Conservation (phyloP, 2,329 filamentous ascomycete species). For the Sclerotinia subarctica region DNA sequence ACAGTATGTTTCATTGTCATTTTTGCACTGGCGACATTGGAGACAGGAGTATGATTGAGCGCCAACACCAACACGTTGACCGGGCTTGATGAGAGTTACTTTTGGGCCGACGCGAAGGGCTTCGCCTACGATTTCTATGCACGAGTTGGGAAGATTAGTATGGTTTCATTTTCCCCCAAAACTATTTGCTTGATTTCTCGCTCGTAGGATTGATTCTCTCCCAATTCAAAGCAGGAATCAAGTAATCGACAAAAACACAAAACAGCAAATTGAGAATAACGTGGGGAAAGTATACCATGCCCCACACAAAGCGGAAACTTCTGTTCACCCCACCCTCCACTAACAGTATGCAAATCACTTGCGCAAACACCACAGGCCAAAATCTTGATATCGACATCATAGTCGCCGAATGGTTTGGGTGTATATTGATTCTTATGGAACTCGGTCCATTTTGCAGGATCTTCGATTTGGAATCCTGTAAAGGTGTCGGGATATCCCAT, state of each 20-base stretch:
- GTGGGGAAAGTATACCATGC: slow-evolving; percentile 41
- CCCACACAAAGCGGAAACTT: slow-evolving; percentile 52
- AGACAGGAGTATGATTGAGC: slow-evolving; percentile 54
- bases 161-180: not conserved
- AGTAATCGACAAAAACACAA: not conserved
- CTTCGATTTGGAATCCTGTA: slow-evolving; percentile 56
- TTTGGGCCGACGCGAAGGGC: slow-evolving; percentile 65
- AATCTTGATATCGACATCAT: slow-evolving; percentile 86
- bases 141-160: not conserved
- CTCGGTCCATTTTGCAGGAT: slow-evolving; percentile 35
- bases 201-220: not conserved
- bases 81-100: slow-evolving; percentile 55
- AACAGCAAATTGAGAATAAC: not conserved
- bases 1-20: slow-evolving; percentile 56
- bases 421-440: slow-evolving; percentile 56
- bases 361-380: slow-evolving; percentile 75
- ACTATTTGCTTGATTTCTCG: not conserved
- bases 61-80: slow-evolving; percentile 53
- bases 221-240: not conserved
- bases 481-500: slow-evolving; percentile 55
- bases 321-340: slow-evolving; percentile 52
- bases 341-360: slow-evolving; percentile 69
- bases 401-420: slow-evolving; percentile 81
- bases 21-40: slow-evolving; percentile 52
- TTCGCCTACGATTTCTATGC: slow-evolving; percentile 62